A percentile compares a stretch with the other conserved stretches of the same genome.
These are phyloP conservation scores for Rutstroemia sp. DNA, from an alignment of 2,329 filamentous ascomycete species.

Conservation along the genomic window DNA sequence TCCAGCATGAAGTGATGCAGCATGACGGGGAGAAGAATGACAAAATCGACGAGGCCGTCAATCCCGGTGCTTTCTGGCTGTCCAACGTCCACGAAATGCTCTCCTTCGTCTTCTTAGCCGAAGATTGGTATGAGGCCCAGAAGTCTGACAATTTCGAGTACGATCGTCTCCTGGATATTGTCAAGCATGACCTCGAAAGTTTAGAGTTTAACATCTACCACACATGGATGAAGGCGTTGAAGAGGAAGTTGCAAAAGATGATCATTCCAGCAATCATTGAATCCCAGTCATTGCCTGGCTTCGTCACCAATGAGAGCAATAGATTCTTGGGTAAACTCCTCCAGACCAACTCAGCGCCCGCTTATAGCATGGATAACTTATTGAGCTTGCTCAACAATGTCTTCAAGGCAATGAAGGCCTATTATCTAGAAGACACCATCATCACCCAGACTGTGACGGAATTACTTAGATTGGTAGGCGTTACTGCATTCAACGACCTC, in stretches of 20 bases:
- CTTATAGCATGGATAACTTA: slow-evolving; percentile 99
- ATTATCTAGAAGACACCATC: slow-evolving; percentile 93
- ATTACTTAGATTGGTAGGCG: slow-evolving; percentile 83
- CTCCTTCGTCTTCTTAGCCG: slow-evolving; percentile 96
- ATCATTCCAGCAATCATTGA: slow-evolving; percentile 99
- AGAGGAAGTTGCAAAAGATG: slow-evolving; percentile 99
- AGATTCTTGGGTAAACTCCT: slow-evolving; percentile 96
- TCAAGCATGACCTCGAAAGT: slow-evolving; percentile 97
- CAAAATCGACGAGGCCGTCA: slow-evolving; percentile 76
- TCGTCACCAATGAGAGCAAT: slow-evolving; percentile 98
- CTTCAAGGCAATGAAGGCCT: slow-evolving; percentile 98
- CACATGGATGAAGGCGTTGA: slow-evolving; percentile 99
- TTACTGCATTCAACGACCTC: slow-evolving; percentile 96
- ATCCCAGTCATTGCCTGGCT: slow-evolving; percentile 94
- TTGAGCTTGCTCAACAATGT: slow-evolving; percentile 93
- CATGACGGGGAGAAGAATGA: slow-evolving; percentile 60
- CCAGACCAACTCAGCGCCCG: slow-evolving; percentile 79
- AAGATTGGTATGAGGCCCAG: slow-evolving; percentile 99
- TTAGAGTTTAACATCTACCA: slow-evolving; percentile 99
- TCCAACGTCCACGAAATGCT: slow-evolving; percentile 99
- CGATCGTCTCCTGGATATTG: slow-evolving; percentile 92
- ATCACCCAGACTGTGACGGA: slow-evolving; percentile 94
- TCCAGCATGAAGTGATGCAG: slow-evolving; percentile 98
- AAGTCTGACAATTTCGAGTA: slow-evolving; percentile 99
- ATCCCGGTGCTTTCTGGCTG: slow-evolving; percentile 96